Conservation (phyloP, 345 rosid genomes). For the Syzygium jambos region DNA sequence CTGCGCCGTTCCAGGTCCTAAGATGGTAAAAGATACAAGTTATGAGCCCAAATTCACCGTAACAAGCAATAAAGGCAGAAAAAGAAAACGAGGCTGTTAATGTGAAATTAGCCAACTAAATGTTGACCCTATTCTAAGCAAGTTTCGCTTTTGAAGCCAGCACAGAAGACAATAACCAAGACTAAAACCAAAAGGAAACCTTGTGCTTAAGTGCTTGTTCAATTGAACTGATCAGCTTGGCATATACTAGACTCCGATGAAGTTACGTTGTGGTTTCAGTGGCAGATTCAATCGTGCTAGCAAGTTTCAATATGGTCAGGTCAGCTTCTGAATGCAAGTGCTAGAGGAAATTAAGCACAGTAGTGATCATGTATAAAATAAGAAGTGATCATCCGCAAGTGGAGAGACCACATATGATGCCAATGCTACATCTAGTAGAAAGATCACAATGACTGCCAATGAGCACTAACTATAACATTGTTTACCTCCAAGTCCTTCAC, state of each 20-base stretch:
- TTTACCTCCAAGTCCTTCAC: conserved; percentile 76
- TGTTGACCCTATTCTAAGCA: background rate
- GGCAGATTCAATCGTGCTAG: background rate
- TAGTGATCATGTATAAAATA: background rate
- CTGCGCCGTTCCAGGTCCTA: conserved; percentile 81
- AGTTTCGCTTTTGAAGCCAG: background rate
- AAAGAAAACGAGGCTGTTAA: background rate
- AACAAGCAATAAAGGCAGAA: background rate
- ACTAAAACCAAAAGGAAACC: background rate
- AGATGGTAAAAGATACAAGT: background rate
- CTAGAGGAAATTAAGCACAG: background rate
- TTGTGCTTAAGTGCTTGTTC: background rate
- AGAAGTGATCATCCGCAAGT: background rate
- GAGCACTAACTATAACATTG: background rate
- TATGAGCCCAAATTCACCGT: background rate
- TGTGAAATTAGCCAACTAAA: background rate
- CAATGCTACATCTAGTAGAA: background rate
- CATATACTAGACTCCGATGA: background rate
- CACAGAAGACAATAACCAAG: background rate
- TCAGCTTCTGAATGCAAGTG: background rate
- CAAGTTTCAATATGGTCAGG: background rate
- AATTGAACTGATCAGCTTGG: background rate
- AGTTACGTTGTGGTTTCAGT: background rate
- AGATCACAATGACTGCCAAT: background rate
- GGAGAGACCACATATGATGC: background rate